A percentile compares a stretch with the other conserved stretches of the same genome.
phyloP scores from a whole-genome alignment of 305 asterid genomes.

The Solanum hybrid region DNA sequence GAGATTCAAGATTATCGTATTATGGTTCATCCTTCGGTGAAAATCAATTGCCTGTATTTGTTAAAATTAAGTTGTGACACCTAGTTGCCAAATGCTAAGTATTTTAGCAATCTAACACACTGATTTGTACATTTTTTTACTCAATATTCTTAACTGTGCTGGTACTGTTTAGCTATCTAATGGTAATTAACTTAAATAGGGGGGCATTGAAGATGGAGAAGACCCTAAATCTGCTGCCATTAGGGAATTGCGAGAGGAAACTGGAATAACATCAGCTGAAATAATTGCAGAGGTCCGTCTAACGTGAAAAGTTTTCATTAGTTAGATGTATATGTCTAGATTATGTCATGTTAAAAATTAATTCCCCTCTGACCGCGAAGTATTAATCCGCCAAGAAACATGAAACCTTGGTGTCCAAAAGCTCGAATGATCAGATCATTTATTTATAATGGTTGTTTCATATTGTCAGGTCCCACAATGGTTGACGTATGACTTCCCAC shows the following conservation, averaged over 20 bases:
- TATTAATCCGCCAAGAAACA: neutral
- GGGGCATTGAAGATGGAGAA: slow-evolving; percentile 93
- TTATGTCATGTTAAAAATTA: neutral
- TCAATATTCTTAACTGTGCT: neutral
- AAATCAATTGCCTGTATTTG: neutral
- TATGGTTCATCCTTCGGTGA: neutral
- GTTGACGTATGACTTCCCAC: slow-evolving; percentile 93
- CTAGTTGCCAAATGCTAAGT: neutral
- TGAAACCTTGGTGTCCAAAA: neutral
- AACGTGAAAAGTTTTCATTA: neutral
- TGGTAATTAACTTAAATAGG: slow-evolving; percentile 26
- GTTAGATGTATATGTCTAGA: neutral
- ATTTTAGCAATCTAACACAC: neutral
- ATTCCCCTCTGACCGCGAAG: neutral
- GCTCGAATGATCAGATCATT: neutral
- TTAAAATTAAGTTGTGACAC: neutral
- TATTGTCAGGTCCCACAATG: slow-evolving; percentile 68
- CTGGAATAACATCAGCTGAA: slow-evolving; percentile 83
- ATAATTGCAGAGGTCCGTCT: slow-evolving; percentile 57
- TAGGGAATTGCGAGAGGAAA: slow-evolving; percentile 89
- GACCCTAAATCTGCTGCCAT: slow-evolving; percentile 89
- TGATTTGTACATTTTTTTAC: neutral
- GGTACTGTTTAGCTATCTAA: neutral
- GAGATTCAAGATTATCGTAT: neutral
- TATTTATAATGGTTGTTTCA: slow-evolving; percentile 9